These are phyloP conservation scores for cucumber (Cucumis sativus) DNA, from an alignment of 306 rosid species.

Conservation along the genomic window DNA sequence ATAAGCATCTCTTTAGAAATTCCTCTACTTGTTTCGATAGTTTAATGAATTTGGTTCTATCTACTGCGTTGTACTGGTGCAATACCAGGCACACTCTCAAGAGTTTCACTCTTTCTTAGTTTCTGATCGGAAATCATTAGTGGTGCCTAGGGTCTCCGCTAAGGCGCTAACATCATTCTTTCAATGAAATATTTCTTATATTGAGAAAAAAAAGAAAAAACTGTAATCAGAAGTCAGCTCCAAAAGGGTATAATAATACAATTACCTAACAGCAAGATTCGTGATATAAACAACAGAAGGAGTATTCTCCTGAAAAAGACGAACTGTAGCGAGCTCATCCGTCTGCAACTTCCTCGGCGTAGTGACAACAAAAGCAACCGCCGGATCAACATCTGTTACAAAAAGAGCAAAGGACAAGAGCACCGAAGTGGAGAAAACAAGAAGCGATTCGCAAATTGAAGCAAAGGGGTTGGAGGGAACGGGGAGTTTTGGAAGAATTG, in stretches of 20 bases:
- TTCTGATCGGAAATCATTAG: too few species aligned
- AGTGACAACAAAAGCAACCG: slow-evolving; percentile 71
- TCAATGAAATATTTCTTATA: too few species aligned
- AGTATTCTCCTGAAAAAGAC: slow-evolving; percentile 81
- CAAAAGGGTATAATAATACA: background rate
- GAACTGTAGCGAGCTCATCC: slow-evolving; percentile 94
- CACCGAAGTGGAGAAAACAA: slow-evolving; percentile 52
- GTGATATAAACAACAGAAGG: slow-evolving; percentile 94
- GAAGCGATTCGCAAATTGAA: slow-evolving; percentile 27
- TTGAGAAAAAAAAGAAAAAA: background rate
- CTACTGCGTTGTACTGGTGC: too few species aligned
- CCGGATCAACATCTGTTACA: slow-evolving; percentile 47
- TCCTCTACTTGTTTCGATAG: too few species aligned
- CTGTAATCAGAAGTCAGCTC: background rate
- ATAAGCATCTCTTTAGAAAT: too few species aligned
- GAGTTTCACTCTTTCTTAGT: too few species aligned
- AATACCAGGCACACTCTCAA: too few species aligned
- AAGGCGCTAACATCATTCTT: too few species aligned
- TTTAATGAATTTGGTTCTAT: too few species aligned
- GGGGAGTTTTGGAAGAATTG: background rate
- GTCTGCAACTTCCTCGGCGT: slow-evolving; percentile 61
- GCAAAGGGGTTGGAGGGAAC: background rate
- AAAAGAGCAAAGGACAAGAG: slow-evolving; percentile 61
- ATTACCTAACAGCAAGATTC: slow-evolving; percentile 71
- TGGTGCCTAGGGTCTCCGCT: too few species aligned